Evolutionary conservation across 75 land plant genomes (phyloP).

Genomic region (Pseudotsuga menziesii): DNA sequence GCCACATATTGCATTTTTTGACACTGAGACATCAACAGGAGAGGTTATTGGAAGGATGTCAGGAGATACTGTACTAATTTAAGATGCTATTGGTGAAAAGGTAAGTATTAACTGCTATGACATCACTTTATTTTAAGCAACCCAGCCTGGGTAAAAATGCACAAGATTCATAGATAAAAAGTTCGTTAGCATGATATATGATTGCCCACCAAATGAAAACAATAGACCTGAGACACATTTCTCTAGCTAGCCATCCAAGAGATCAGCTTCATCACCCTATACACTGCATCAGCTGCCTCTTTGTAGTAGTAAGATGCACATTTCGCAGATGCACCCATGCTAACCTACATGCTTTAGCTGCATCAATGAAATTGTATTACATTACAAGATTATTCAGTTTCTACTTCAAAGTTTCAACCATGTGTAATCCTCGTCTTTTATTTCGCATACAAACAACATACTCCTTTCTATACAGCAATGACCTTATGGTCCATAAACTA

Average conservation of each 20-base stretch:
- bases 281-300: not conserved
- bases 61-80: conserved; percentile 84
- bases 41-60: conserved; percentile 90
- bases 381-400: too few relatives aligned
- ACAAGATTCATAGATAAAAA: not conserved
- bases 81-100: conserved; percentile 97
- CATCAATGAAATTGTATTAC: not conserved
- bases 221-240: not conserved
- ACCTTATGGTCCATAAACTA: not conserved
- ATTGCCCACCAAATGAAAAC: not conserved
- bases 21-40: conserved; percentile 80
- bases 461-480: not conserved
- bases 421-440: too few relatives aligned
- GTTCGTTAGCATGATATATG: too few relatives aligned
- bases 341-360: not conserved
- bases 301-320: not conserved
- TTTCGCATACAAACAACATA: not conserved
- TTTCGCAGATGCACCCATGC: not conserved
- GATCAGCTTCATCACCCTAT: not conserved
- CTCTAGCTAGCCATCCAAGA: not conserved
- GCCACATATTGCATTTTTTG: conserved; percentile 84
- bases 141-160: not conserved
- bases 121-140: not conserved
- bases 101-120: conserved; percentile 20
- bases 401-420: too few relatives aligned